Conservation (phyloP, 1,284 basidiomycete genomes). For the Rhodotorula glutinis region DNA sequence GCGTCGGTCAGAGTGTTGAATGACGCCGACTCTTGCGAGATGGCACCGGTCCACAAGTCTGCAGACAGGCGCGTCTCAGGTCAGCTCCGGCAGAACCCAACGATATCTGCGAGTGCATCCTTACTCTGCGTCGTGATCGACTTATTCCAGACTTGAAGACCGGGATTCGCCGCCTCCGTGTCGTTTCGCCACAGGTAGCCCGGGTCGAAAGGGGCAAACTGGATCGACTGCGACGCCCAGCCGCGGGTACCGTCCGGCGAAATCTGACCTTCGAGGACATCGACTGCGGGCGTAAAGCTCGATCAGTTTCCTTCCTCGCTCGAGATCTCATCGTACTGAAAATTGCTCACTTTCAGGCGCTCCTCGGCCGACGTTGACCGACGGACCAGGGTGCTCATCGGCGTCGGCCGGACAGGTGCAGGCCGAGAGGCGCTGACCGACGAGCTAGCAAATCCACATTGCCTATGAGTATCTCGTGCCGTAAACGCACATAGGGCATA, state of each 20-base stretch:
- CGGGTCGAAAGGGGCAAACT: slow-evolving; percentile 57
- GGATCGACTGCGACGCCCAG: slow-evolving; percentile 50
- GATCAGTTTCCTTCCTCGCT: too few species aligned
- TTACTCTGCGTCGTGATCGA: slow-evolving; percentile 53
- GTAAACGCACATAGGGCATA: not conserved
- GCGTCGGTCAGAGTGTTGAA: slow-evolving; percentile 36
- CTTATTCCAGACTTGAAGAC: slow-evolving; percentile 54
- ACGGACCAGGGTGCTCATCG: slow-evolving; percentile 49
- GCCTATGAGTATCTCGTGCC: not conserved
- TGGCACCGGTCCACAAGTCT: slow-evolving; percentile 38
- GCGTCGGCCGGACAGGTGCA: slow-evolving; percentile 50
- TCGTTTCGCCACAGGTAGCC: slow-evolving; percentile 51
- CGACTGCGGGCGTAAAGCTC: slow-evolving; percentile 43
- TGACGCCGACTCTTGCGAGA: slow-evolving; percentile 39
- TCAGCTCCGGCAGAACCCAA: not conserved
- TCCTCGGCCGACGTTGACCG: slow-evolving; percentile 49
- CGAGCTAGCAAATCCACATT: slow-evolving; percentile 14
- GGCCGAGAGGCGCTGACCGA: slow-evolving; percentile 51
- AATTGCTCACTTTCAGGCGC: slow-evolving; percentile 52
- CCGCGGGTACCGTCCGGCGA: slow-evolving; percentile 46
- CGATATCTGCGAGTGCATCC: slow-evolving; percentile 53
- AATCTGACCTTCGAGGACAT: slow-evolving; percentile 56
- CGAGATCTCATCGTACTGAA: too few species aligned
- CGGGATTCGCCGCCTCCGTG: slow-evolving; percentile 43
- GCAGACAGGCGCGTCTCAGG: not conserved